Evolutionary conservation across 345 rosid genomes (phyloP).

Genomic region (Eucalyptus curtisii): DNA sequence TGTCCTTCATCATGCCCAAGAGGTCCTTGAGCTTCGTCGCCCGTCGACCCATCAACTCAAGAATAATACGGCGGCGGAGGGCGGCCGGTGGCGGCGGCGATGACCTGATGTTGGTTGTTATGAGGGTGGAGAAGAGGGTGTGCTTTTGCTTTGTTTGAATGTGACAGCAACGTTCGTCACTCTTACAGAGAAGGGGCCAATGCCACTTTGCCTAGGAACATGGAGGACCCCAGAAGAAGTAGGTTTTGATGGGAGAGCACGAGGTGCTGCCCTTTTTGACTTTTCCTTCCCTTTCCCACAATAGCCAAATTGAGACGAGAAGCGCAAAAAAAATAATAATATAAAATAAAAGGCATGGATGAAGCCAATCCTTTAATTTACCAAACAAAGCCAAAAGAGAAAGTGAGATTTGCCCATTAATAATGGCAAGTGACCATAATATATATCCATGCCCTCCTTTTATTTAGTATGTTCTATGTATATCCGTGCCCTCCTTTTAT

Average conservation of each 20-base stretch:
- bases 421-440: neutral
- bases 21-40: slow-evolving; percentile 37
- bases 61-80: neutral
- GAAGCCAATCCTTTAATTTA: neutral
- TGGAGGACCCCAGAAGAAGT: neutral
- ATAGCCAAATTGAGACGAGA: neutral
- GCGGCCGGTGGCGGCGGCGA: neutral
- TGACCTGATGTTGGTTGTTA: neutral
- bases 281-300: neutral
- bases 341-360: neutral
- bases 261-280: neutral
- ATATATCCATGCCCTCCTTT: neutral
- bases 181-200: neutral
- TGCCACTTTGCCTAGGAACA: neutral
- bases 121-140: neutral
- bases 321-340: neutral
- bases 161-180: neutral
- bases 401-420: neutral
- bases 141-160: neutral
- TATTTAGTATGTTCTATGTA: neutral
- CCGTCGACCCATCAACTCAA: slow-evolving; percentile 29
- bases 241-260: neutral
- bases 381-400: neutral
- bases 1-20: slow-evolving; percentile 60
- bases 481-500: neutral